Percentiles rank a stretch among this genome's conserved stretches.
Evolutionary conservation across 768 basidiomycete species (phyloP).

Genomic region (Collybia sordida): DNA sequence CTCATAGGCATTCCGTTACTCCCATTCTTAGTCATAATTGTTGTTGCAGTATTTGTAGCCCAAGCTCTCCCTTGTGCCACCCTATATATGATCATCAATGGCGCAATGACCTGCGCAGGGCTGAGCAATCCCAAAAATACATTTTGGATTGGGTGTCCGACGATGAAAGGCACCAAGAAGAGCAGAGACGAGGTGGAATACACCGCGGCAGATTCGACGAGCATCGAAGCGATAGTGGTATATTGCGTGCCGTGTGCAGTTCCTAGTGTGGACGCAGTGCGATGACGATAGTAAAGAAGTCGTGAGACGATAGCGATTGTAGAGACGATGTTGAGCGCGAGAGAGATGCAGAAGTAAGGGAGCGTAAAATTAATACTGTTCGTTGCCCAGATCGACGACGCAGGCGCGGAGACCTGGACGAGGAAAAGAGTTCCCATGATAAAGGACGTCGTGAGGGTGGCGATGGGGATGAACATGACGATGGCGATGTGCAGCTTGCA

Average conservation of each 20-base stretch:
- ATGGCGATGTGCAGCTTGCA: not conserved
- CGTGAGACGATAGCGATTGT: conserved; percentile 31
- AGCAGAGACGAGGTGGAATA: conserved; percentile 24
- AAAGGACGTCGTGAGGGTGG: not conserved
- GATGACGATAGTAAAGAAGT: conserved; percentile 18
- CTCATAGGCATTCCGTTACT: conserved; percentile 2
- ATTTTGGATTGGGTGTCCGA: conserved; percentile 17
- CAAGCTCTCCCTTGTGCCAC: conserved; percentile 4
- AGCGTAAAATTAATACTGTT: conserved; percentile 17
- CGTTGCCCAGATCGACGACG: conserved; percentile 9
- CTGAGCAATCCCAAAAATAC: conserved; percentile 30
- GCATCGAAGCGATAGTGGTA: conserved; percentile 24
- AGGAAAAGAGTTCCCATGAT: conserved; percentile 7
- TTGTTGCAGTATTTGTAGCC: not conserved
- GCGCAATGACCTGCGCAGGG: conserved; percentile 16
- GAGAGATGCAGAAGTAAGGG: conserved; percentile 24
- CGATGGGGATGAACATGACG: conserved; percentile 2
- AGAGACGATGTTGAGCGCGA: conserved; percentile 29
- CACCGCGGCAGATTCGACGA: conserved; percentile 33
- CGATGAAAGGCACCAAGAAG: conserved; percentile 27
- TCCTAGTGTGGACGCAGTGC: conserved; percentile 19
- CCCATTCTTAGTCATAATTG: not conserved
- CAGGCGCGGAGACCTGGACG: conserved; percentile 8
- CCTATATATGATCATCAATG: conserved; percentile 6
- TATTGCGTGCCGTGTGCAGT: conserved; percentile 20